Evolutionary conservation across 2,329 filamentous ascomycete species (phyloP), one percentile per base, ranked within the genome.

Genomic region (Nannizziopsis arthrosporioides): DNA sequence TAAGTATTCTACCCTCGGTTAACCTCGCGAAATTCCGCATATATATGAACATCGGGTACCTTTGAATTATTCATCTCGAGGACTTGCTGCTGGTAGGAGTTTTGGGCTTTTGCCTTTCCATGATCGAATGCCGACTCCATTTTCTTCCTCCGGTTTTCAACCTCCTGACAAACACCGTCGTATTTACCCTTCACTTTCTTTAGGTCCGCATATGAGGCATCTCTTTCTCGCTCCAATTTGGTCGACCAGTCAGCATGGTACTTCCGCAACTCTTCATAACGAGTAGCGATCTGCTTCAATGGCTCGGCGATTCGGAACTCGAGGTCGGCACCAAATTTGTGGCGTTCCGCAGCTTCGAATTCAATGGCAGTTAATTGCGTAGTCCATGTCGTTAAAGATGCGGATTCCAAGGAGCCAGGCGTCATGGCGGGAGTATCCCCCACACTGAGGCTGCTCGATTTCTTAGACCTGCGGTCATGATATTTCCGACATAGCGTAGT

Each of bases 51-150:
- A 15, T 19, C 12, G 44, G 55, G 39, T 55, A 63, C 66, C 60
- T 98, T 98, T 64, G 84, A 77, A 63, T 98, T 98, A 68, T 92
- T 85, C 92, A 96, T 96, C 57, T 98, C 92, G 51, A 82, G 70
- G 51, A 93, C 75, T 66, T 96, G 90, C 63, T 94, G 87, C 60
- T 94, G 86, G 67, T 94, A 98, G 34, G 86, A 81, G 62, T 80
- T 83, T 62, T 94, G 85, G 6, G 90, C 88, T 70, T 95, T 98
- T 53, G 79, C 71, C 69, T 94, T 95, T 64, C 77, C 72, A 58
- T 81, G 74, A 55, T 96, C 90, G 61, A 92, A 93, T n/a, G 88
- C 81, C 41, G 84, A 84, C 60, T 98, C 92, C 44, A 84, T 81
- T 75, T 98, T 98, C 72, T 95, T 96, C 60, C 92, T 83, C 65